Base-by-base conservation (phyloP, 2,329 filamentous ascomycete genomes). In the Penicillium sp. region DNA sequence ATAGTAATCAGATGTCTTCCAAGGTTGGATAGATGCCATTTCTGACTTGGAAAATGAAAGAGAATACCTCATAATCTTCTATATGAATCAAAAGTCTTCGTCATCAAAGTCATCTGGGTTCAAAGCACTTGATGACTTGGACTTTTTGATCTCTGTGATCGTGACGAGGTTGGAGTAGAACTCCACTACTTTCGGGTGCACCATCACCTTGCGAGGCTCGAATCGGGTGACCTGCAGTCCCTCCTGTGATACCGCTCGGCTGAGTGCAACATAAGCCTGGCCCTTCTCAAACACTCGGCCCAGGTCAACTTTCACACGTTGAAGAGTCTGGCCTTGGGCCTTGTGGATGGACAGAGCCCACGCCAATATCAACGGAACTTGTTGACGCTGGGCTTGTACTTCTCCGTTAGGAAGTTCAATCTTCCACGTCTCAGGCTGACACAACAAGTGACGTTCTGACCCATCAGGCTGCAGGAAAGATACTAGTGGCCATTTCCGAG, bases 311-410 rank as follows among this genome's bases (percentile, higher is more conserved):
- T 96, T 96, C 56, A 99, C 94, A 48, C 93, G 83, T 68, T 96
- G 91, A 27, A 97, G 78, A 34, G 93, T 97, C 72, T 97, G 93
- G 1, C 93, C 93, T 71, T 97, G 93, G 1, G 94, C 94, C 75
- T 99, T 99, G 79, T 99, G 94, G 56, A 99, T 99, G 1, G 91
- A 96, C 21, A 99, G 77, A 2, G 94, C 94, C 94, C 94, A 99
- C 0, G 94, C 94, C 31, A 99, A 80, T 59, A 99, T 97, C 48
- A 99, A 80, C 0, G 94, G 94, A 2, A 93, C 74, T 65, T 93
- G 90, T 44, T 82, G 82, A 38, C 94, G 88, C 57, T 90, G 90
- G 2, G 94, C 94, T 72, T 96, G 91, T 1, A 97, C 82, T 70
- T 97, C 92, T 45, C 94, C 94, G 53, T 89, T 96, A 2, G 94